These are phyloP conservation scores for Moesziomyces parantarcticus DNA, from an alignment of 1,284 basidiomycete species.

Conservation along the genomic window DNA sequence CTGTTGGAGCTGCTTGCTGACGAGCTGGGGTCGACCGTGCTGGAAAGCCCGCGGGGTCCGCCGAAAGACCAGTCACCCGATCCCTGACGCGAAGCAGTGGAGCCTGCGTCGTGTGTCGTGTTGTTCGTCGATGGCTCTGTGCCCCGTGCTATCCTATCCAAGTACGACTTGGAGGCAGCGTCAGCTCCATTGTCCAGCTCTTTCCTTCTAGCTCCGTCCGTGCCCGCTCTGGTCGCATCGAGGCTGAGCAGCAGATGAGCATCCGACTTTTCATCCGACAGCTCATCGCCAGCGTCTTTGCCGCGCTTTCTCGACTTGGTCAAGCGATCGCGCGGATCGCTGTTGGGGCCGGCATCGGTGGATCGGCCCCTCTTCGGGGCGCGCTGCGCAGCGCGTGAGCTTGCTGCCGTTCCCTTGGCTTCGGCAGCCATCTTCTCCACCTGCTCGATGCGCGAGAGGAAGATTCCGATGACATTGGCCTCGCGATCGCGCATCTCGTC, in stretches of 20 bases:
- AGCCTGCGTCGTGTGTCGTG: conserved; percentile 13
- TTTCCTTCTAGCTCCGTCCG: neutral
- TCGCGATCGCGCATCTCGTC: conserved; percentile 61
- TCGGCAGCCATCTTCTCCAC: conserved; percentile 18
- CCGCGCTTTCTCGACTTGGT: conserved; percentile 21
- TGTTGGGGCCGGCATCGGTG: conserved; percentile 12
- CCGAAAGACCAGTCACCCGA: conserved; percentile 43
- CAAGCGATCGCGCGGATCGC: conserved; percentile 11
- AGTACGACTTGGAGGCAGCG: conserved; percentile 1
- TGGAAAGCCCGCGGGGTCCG: conserved; percentile 15
- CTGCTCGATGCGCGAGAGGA: conserved; percentile 49
- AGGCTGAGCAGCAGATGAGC: conserved; percentile 41
- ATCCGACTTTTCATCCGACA: conserved; percentile 30
- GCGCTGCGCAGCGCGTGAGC: neutral
- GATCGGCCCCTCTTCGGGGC: conserved; percentile 28
- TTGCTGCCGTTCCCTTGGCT: conserved; percentile 1
- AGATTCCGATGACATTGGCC: conserved; percentile 52
- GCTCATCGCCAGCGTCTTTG: conserved; percentile 12
- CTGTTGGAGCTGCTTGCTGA: conserved; percentile 33
- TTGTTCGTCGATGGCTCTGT: conserved; percentile 2
- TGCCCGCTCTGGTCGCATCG: conserved; percentile 8
- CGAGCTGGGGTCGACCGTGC: conserved; percentile 20
- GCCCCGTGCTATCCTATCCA: neutral
- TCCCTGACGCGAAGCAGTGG: conserved; percentile 20
- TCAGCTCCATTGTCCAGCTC: conserved; percentile 1